phyloP scores from a whole-genome alignment of 345 rosid genomes.

The Heritiera littoralis region DNA sequence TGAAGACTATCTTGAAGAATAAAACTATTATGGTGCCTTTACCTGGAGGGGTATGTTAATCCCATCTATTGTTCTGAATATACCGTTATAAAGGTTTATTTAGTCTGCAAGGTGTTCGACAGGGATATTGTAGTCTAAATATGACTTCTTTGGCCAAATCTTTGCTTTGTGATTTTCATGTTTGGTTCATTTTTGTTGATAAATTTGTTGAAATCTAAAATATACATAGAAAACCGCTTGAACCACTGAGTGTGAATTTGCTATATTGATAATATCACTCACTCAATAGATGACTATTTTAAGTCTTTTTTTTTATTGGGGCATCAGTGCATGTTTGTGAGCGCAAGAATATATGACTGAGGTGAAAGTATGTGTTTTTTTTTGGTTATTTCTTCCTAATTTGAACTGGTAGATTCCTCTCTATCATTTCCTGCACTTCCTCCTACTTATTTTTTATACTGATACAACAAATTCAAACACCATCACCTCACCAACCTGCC shows the following conservation, averaged over 20 bases:
- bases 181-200: conserved; percentile 2
- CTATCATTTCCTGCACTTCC: not conserved
- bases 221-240: not conserved
- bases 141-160: not conserved
- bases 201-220: not conserved
- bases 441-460: not conserved
- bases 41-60: conserved; percentile 81
- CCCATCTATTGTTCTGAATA: conserved; percentile 8
- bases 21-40: conserved; percentile 80
- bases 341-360: not conserved
- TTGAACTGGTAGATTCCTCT: not conserved
- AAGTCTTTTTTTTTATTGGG: not conserved
- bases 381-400: not conserved
- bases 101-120: not conserved
- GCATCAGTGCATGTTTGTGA: not conserved
- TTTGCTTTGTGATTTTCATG: conserved; percentile 1
- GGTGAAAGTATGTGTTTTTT: not conserved
- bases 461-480: not conserved
- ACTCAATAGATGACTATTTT: not conserved
- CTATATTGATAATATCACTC: not conserved
- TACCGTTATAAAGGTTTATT: not conserved
- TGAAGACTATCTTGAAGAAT: conserved; percentile 66
- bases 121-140: not conserved
- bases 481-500: not conserved
- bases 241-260: not conserved